Evolutionary conservation across 768 basidiomycete species (phyloP).

Genomic region (Fomitopsis serialis): DNA sequence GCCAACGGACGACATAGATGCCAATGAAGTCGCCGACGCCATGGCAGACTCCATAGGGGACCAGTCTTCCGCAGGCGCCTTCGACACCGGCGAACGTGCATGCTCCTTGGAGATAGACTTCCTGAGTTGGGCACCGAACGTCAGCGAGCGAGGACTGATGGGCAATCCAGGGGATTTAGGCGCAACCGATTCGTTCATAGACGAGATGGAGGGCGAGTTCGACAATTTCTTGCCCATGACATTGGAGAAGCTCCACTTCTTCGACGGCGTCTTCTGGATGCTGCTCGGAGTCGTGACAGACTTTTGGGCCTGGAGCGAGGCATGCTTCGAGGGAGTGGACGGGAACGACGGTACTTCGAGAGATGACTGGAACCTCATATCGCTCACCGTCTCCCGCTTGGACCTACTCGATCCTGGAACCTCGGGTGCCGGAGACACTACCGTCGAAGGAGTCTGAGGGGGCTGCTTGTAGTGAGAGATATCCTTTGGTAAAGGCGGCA

Average conservation of each 20-base stretch:
- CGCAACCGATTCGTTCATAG: slow-evolving; percentile 36
- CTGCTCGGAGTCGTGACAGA: slow-evolving; percentile 21
- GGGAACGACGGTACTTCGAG: slow-evolving; percentile 45
- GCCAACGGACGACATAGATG: slow-evolving; percentile 69
- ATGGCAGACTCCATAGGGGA: slow-evolving; percentile 68
- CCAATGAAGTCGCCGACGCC: slow-evolving; percentile 71
- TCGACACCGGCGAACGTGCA: slow-evolving; percentile 37
- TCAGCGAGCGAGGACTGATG: slow-evolving; percentile 61
- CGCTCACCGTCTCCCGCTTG: slow-evolving; percentile 36
- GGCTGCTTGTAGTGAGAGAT: slow-evolving; percentile 73
- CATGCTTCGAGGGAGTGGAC: slow-evolving; percentile 24
- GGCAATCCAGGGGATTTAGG: slow-evolving; percentile 51
- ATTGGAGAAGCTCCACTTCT: slow-evolving; percentile 94
- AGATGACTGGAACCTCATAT: slow-evolving; percentile 42
- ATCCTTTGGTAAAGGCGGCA: slow-evolving; percentile 90
- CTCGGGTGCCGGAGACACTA: slow-evolving; percentile 43
- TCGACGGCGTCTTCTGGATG: slow-evolving; percentile 73
- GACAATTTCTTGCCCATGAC: slow-evolving; percentile 74
- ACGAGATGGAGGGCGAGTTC: slow-evolving; percentile 56
- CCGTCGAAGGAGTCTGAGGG: slow-evolving; percentile 50
- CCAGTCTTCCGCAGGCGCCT: slow-evolving; percentile 44
- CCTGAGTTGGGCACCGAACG: slow-evolving; percentile 61
- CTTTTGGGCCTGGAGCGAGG: slow-evolving; percentile 19
- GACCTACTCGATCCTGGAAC: slow-evolving; percentile 28
- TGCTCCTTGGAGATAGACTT: slow-evolving; percentile 70